A percentile compares a stretch with the other conserved stretches of the same genome.
Conservation (phyloP, 2,329 filamentous ascomycete species). For the Paradendryphiella salina region DNA sequence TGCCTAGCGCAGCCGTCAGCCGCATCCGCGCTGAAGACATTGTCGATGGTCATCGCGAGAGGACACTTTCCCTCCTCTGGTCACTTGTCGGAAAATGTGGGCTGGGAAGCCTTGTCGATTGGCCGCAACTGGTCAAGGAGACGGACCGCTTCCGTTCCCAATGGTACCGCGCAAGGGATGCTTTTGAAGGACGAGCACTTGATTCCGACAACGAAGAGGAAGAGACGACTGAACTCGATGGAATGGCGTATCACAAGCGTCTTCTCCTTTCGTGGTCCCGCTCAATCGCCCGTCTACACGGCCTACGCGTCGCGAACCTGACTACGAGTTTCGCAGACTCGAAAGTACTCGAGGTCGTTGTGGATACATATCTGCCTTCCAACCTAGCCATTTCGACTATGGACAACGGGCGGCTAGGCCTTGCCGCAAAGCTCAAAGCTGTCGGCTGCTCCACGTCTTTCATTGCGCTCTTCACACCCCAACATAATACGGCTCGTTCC, state of each 20-base stretch:
- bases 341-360: constrained; percentile 58
- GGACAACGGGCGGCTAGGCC: constrained; percentile 10
- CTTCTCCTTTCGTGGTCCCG: constrained; percentile 62
- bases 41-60: constrained; percentile 66
- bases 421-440: constrained; percentile 46
- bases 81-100: constrained; percentile 61
- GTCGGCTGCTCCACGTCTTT: constrained; percentile 52
- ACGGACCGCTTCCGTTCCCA: constrained; percentile 49
- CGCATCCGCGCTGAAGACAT: constrained; percentile 60
- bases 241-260: constrained; percentile 42
- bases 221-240: constrained; percentile 28
- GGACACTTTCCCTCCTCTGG: constrained; percentile 65
- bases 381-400: constrained; percentile 9
- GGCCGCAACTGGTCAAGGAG: constrained; percentile 58
- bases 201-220: constrained; percentile 37
- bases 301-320: constrained; percentile 56
- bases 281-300: constrained; percentile 53
- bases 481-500: constrained; percentile 30
- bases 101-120: constrained; percentile 58
- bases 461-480: constrained; percentile 49
- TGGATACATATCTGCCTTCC: constrained; percentile 58
- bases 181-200: constrained; percentile 37
- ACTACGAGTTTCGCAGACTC: constrained; percentile 62
- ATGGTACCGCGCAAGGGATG: constrained; percentile 38
- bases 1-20: constrained; percentile 47